Evolutionary conservation across 2,329 filamentous ascomycete genomes (phyloP).

Genomic region (Claviceps pazoutovae): DNA sequence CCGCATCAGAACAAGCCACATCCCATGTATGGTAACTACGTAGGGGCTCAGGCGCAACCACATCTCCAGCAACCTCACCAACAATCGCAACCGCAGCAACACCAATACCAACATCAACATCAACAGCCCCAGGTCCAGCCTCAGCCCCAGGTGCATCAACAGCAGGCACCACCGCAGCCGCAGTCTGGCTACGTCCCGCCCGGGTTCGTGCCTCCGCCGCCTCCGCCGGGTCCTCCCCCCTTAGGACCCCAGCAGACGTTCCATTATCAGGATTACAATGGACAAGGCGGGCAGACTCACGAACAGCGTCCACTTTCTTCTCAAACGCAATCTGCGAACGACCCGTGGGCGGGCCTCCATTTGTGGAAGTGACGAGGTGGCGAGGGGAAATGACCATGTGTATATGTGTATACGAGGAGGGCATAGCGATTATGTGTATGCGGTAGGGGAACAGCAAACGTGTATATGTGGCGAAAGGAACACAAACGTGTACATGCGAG

Average conservation of each 20-base stretch:
- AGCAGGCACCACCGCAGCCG: conserved; percentile 13
- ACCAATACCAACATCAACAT: background rate
- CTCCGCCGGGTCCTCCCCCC: conserved; percentile 48
- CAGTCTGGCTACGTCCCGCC: conserved; percentile 32
- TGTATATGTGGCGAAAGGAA: too few species aligned
- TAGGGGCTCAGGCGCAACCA: conserved; percentile 17
- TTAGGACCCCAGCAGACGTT: conserved; percentile 49
- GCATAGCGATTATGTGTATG: too few species aligned
- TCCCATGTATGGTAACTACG: conserved; percentile 22
- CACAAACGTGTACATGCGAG: too few species aligned
- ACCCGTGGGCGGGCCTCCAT: conserved; percentile 39
- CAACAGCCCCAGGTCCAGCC: background rate
- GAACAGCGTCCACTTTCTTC: conserved; percentile 4
- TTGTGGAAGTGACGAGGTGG: conserved; percentile 30
- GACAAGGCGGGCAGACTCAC: conserved; percentile 16
- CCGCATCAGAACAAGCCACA: conserved; percentile 31
- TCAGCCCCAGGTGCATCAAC: background rate
- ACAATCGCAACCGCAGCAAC: background rate
- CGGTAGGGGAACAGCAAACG: too few species aligned
- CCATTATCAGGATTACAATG: conserved; percentile 30
- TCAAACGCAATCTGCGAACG: conserved; percentile 27
- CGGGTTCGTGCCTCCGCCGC: conserved; percentile 49
- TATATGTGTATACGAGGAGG: background rate
- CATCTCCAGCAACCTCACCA: background rate
- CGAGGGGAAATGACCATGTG: background rate